Conservation (phyloP, 2,329 filamentous ascomycete species). For the Plenodomus lindquistii region DNA sequence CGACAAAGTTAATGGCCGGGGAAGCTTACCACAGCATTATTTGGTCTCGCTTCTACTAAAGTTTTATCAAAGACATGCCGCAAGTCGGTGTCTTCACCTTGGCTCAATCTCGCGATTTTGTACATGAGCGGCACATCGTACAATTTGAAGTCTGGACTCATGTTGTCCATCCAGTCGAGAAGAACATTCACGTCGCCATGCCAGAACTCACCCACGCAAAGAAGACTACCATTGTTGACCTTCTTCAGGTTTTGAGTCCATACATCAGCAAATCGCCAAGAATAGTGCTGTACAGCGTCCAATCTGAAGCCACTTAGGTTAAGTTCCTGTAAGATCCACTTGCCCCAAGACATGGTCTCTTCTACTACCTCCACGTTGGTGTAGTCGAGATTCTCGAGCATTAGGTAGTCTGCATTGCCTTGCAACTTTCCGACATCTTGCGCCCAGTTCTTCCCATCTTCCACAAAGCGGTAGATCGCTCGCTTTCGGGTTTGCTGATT, state of each 20-base stretch:
- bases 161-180: constrained; percentile 57
- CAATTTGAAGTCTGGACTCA: constrained; percentile 54
- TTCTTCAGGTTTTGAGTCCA: constrained; percentile 58
- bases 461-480: constrained; percentile 65
- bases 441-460: constrained; percentile 64
- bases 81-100: constrained; percentile 61
- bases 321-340: constrained; percentile 63
- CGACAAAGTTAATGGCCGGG: neutral
- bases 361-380: constrained; percentile 56
- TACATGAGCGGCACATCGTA: constrained; percentile 70
- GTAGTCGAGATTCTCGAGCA: constrained; percentile 71
- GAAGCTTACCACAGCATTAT: constrained; percentile 58
- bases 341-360: constrained; percentile 66
- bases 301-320: constrained; percentile 66
- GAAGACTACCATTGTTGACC: constrained; percentile 55
- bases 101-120: constrained; percentile 63
- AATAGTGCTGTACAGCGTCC: constrained; percentile 72
- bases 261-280: constrained; percentile 61
- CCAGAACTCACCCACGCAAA: constrained; percentile 71
- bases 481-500: constrained; percentile 57
- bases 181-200: constrained; percentile 59
- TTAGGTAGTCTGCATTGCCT: constrained; percentile 67
- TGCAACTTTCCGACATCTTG: constrained; percentile 63
- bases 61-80: constrained; percentile 62
- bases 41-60: constrained; percentile 56